phyloP scores from a whole-genome alignment of 257 asterid species.

The Handroanthus guayacan region DNA sequence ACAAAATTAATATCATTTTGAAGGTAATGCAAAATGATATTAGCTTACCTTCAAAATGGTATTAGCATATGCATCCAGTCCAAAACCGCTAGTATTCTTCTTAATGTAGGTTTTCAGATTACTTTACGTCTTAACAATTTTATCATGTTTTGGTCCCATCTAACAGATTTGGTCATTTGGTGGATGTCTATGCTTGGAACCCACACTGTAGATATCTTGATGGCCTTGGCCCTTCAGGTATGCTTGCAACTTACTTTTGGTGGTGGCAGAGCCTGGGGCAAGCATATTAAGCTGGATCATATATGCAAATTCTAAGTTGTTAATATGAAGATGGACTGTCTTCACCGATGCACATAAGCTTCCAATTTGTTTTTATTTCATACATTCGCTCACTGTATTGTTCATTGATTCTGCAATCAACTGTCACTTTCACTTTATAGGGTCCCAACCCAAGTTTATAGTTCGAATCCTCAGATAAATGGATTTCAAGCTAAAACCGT shows the following conservation, averaged over 20 bases:
- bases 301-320: conserved; percentile 8
- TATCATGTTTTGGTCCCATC: conserved; percentile 31
- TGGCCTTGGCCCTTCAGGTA: conserved; percentile 64
- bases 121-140: conserved; percentile 8
- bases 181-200: conserved; percentile 66
- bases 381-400: background rate
- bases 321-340: background rate
- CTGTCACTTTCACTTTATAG: background rate
- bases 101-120: background rate
- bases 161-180: conserved; percentile 68
- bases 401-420: background rate
- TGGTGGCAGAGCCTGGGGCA: background rate
- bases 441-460: background rate
- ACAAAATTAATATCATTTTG: too few species aligned
- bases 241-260: conserved; percentile 26
- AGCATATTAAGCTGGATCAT: conserved; percentile 14
- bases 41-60: too few species aligned
- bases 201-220: conserved; percentile 67
- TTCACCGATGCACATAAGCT: background rate
- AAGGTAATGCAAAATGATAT: too few species aligned
- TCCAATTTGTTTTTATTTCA: conserved; percentile 1
- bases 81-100: background rate
- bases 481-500: background rate
- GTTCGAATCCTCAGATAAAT: background rate
- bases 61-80: too few species aligned